Percentiles rank a stretch among this genome's conserved stretches.
Evolutionary conservation across 2,329 filamentous ascomycete species (phyloP).

Genomic region (Sphaerostilbella broomeana): DNA sequence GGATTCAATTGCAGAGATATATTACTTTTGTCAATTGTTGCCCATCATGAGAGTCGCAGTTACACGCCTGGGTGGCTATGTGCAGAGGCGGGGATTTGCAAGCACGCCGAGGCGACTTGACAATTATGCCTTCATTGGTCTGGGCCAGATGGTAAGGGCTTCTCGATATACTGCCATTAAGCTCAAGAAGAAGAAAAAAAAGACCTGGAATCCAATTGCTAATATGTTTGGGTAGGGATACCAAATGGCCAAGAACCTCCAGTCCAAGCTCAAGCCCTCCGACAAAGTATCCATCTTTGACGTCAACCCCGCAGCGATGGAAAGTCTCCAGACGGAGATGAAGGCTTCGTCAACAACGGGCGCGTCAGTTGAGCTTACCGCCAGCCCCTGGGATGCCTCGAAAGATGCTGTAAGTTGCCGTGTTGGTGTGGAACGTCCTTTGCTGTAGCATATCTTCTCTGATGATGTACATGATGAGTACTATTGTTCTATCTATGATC

Average conservation of each 20-base stretch:
- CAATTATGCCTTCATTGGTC: conserved; percentile 52
- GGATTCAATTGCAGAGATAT: not conserved
- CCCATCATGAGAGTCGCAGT: conserved; percentile 18
- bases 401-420: conserved; percentile 47
- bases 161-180: not conserved
- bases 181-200: not conserved
- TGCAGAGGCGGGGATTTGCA: conserved; percentile 44
- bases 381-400: conserved; percentile 41
- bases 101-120: conserved; percentile 41
- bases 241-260: conserved; percentile 58
- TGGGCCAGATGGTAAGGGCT: conserved; percentile 53
- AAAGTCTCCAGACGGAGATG: conserved; percentile 43
- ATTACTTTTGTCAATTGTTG: not conserved
- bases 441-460: no score
- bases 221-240: conserved; percentile 39
- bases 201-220: no score
- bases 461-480: conserved; percentile 16
- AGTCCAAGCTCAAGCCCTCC: conserved; percentile 45
- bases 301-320: conserved; percentile 45
- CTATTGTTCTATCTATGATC: conserved; percentile 54
- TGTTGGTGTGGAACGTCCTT: no score
- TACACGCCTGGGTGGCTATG: conserved; percentile 22
- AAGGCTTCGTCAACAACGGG: conserved; percentile 36
- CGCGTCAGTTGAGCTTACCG: conserved; percentile 39
- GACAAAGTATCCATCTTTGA: conserved; percentile 51